Percentiles rank a stretch among this genome's conserved stretches.
These are phyloP conservation scores for Cystofilobasidium macerans DNA, from an alignment of 768 basidiomycete species.

Conservation along the genomic window DNA sequence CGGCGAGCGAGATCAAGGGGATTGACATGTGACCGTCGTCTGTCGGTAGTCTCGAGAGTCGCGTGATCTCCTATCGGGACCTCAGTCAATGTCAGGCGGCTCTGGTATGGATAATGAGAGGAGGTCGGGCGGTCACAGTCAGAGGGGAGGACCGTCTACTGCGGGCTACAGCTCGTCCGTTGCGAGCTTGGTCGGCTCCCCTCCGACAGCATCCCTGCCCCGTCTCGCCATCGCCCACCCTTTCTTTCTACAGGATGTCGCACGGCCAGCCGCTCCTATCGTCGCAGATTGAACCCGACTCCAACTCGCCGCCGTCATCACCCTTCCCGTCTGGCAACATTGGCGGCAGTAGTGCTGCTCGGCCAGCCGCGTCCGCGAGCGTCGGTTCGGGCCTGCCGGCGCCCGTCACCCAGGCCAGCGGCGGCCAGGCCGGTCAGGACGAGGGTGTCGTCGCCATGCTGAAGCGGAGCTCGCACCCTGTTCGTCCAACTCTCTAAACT, in stretches of 20 bases:
- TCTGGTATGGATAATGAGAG: no score
- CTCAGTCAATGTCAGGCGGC: no score
- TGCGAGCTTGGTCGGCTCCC: no score
- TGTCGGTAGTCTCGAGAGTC: no score
- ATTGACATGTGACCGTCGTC: neutral
- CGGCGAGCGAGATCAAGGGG: slow-evolving; percentile 4
- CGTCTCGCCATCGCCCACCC: neutral
- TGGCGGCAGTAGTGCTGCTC: slow-evolving; percentile 2
- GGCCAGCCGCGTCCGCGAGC: neutral
- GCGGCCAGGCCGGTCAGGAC: neutral
- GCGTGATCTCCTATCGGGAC: no score
- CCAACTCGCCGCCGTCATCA: neutral
- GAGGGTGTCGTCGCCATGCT: slow-evolving; percentile 25
- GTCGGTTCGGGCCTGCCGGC: slow-evolving; percentile 11
- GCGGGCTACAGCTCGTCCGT: no score
- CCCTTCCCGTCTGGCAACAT: slow-evolving; percentile 24
- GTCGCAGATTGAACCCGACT: slow-evolving; percentile 19
- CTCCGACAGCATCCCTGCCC: neutral
- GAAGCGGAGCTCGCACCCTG: slow-evolving; percentile 25
- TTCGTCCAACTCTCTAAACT: neutral
- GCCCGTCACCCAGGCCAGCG: slow-evolving; percentile 19
- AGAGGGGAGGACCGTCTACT: no score
- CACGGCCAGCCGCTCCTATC: slow-evolving; percentile 20
- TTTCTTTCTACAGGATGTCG: slow-evolving; percentile 4
- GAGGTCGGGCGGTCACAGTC: no score